Evolutionary conservation across 2,329 filamentous ascomycete genomes (phyloP), one percentile per base, ranked within the genome.

Genomic region (Diplodia scrobiculata): DNA sequence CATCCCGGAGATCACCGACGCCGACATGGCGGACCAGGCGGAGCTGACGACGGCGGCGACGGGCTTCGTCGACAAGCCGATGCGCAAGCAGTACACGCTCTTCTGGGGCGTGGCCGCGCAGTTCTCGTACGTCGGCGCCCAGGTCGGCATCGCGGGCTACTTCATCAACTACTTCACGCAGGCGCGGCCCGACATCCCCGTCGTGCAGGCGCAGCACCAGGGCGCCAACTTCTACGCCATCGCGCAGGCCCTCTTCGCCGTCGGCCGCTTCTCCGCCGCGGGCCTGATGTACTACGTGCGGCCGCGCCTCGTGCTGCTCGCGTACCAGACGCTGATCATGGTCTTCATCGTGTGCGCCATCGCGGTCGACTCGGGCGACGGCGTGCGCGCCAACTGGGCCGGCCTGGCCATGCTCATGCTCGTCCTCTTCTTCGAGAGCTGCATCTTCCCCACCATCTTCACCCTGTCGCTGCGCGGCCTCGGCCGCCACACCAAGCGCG

Each of bases 1-100:
- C 13, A 88, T 91, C 65, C 89, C 89, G 5, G 89, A 92, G 75
- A 87, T 92, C 71, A 91, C 89, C 11, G 87, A 88, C 72, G 82
- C 84, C 73, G 89, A 91, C 70, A 90, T 89, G 85, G 83, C 81
- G 29, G 81, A 85, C 71, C 60, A 71, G 58, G 69, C 73, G 55
- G 74, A 77, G 67, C 72, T 73, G 72, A 76, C 73, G 29, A 73
- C 69, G 25, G 68, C 65, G 10, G 59, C 85, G 66, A 82, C 83
- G 10, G 82, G 82, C 54, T 83, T 82, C 59, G 81, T 84, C 67
- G 83, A 87, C 69, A 84, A 86, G 73, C 87, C 89, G 0, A 84
- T 91, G 69, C 79, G 81, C 71, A 89, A 90, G 77, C 89, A 91
- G 71, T 74, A 73, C 69, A 77, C 70, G 45, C 73, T 77, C 27